Evolutionary conservation across 192 early-diverging fungal genomes (phyloP).

Genomic region (Entomortierella chlamydospora): DNA sequence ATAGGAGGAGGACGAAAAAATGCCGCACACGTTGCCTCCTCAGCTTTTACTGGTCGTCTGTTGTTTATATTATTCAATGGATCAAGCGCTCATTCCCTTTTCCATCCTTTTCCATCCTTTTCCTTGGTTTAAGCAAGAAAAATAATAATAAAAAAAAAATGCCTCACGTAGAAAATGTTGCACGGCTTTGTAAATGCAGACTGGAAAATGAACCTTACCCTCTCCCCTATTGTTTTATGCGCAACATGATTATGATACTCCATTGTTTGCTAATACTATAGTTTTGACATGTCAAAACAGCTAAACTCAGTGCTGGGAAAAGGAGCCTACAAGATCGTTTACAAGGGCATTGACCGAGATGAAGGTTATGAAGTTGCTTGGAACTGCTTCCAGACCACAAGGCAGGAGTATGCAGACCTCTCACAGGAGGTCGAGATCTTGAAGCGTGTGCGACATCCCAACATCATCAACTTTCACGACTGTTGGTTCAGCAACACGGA

Average conservation of each 20-base stretch:
- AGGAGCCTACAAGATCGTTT: constrained; percentile 90
- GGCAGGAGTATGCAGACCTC: constrained; percentile 76
- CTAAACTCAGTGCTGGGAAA: constrained; percentile 73
- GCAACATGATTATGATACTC: background rate
- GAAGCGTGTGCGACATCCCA: constrained; percentile 82
- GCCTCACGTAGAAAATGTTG: constrained; percentile 16
- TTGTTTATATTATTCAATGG: background rate
- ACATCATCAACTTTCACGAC: constrained; percentile 85
- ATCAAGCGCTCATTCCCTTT: background rate
- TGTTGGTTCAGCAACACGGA: constrained; percentile 79
- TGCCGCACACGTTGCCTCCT: constrained; percentile 7
- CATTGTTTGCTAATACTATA: background rate
- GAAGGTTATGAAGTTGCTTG: constrained; percentile 92
- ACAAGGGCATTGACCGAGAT: constrained; percentile 87
- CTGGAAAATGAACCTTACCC: background rate
- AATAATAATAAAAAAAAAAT: constrained; percentile 17
- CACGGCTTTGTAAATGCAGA: background rate
- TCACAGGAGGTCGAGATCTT: constrained; percentile 83
- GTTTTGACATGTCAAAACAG: constrained; percentile 6
- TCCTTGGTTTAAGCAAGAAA: too few species aligned
- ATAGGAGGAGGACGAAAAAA: background rate
- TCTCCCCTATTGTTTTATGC: background rate
- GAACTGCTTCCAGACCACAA: constrained; percentile 85
- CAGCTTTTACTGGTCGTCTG: too few species aligned
- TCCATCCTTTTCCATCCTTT: too few species aligned